Conservation (phyloP, 768 basidiomycete species). For the Kondoa subrosea region DNA sequence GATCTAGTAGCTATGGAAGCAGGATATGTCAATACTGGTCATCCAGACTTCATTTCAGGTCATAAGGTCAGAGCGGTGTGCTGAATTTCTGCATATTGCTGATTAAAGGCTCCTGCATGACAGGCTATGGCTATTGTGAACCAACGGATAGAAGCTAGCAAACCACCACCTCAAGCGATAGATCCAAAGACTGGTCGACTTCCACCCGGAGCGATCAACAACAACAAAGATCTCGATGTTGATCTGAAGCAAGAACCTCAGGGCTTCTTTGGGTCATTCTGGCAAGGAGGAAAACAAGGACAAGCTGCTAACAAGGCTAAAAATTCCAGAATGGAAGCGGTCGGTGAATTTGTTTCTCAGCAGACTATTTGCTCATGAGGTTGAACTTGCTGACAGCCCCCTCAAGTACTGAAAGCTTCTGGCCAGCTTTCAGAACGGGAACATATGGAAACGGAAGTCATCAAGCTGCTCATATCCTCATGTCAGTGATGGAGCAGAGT, state of each 20-base stretch:
- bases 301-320: constrained; percentile 29
- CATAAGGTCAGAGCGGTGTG: constrained; percentile 45
- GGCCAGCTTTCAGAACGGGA: constrained; percentile 82
- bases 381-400: constrained; percentile 41
- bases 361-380: background rate
- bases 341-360: constrained; percentile 27
- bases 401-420: constrained; percentile 71
- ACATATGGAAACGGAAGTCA: constrained; percentile 96
- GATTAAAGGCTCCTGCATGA: background rate
- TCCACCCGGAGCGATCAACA: constrained; percentile 54
- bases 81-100: background rate
- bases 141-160: constrained; percentile 49
- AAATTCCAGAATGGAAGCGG: constrained; percentile 46
- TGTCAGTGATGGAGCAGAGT: constrained; percentile 16
- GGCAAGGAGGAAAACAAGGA: constrained; percentile 40
- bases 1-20: constrained; percentile 98
- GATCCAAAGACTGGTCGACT: constrained; percentile 60
- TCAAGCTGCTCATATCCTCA: constrained; percentile 91
- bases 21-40: constrained; percentile 96
- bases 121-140: constrained; percentile 75
- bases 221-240: constrained; percentile 84
- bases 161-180: constrained; percentile 44
- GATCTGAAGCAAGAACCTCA: constrained; percentile 74
- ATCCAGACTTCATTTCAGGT: constrained; percentile 93
- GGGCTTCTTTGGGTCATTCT: constrained; percentile 92